phyloP scores from a whole-genome alignment of 2,329 filamentous ascomycete genomes.

The Nothopassalora personata region DNA sequence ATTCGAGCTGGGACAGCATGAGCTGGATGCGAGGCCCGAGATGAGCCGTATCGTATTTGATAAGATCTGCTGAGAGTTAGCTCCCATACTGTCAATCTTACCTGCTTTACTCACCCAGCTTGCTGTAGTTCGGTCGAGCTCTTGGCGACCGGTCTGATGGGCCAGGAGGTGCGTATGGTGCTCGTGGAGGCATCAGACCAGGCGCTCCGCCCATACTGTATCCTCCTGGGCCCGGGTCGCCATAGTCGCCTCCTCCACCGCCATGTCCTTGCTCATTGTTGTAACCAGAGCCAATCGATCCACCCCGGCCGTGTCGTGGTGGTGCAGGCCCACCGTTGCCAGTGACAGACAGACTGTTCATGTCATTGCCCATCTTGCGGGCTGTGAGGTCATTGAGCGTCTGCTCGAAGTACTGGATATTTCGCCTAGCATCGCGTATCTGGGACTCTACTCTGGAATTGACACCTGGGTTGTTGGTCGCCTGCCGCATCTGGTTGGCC shows the following conservation, averaged over 20 bases:
- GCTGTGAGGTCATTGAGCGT: slow-evolving; percentile 83
- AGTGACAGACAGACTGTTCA: slow-evolving; percentile 63
- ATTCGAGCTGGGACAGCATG: slow-evolving; percentile 97
- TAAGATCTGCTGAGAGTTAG: slow-evolving; percentile 62
- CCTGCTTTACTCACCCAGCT: slow-evolving; percentile 65
- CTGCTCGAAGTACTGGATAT: slow-evolving; percentile 93
- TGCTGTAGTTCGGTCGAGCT: slow-evolving; percentile 83
- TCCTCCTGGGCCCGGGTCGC: slow-evolving; percentile 47
- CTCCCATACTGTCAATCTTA: background rate
- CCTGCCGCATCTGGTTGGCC: slow-evolving; percentile 89
- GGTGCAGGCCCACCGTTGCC: slow-evolving; percentile 38
- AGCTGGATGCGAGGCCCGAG: slow-evolving; percentile 96
- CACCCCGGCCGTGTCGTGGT: slow-evolving; percentile 30
- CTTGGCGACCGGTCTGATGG: slow-evolving; percentile 66
- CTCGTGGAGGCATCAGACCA: slow-evolving; percentile 73
- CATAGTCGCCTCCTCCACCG: slow-evolving; percentile 55
- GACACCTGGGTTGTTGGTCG: slow-evolving; percentile 88
- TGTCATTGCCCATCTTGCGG: slow-evolving; percentile 64
- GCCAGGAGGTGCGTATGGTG: slow-evolving; percentile 70
- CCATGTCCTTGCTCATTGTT: slow-evolving; percentile 43
- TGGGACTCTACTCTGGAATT: slow-evolving; percentile 86
- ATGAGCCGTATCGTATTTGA: slow-evolving; percentile 96
- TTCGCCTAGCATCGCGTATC: slow-evolving; percentile 87
- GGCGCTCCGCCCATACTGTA: slow-evolving; percentile 60
- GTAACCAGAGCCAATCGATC: slow-evolving; percentile 48